Conservation (phyloP, 2,329 filamentous ascomycete genomes). For the Pleomassaria siparia region DNA sequence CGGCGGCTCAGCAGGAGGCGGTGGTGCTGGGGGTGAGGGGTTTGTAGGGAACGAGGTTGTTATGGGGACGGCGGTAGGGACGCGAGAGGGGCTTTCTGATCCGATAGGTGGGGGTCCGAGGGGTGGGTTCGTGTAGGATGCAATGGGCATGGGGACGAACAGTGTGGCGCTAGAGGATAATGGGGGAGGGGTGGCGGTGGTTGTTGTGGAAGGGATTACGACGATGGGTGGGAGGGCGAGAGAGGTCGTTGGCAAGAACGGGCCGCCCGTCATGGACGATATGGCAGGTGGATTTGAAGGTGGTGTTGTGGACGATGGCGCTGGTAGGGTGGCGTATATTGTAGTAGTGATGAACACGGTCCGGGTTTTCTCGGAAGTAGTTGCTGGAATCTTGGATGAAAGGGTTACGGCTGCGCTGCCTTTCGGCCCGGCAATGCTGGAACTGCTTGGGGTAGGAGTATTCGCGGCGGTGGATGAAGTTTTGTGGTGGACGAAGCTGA, state of each 20-base stretch:
- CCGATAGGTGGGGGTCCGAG: neutral
- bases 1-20: too few species aligned
- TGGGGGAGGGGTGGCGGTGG: neutral
- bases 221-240: neutral
- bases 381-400: slow-evolving; percentile 12
- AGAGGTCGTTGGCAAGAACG: neutral
- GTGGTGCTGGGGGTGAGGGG: slow-evolving; percentile 4
- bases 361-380: slow-evolving; percentile 8
- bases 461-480: slow-evolving; percentile 4
- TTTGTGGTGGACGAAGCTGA: slow-evolving; percentile 10
- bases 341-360: slow-evolving; percentile 30
- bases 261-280: neutral
- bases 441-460: neutral
- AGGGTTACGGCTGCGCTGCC: neutral
- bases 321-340: slow-evolving; percentile 32
- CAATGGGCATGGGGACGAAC: neutral
- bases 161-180: neutral
- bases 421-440: neutral
- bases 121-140: slow-evolving; percentile 1
- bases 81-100: neutral
- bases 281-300: neutral
- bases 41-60: slow-evolving; percentile 11
- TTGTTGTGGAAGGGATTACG: neutral
- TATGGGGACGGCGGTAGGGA: neutral
- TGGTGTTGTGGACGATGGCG: slow-evolving; percentile 1